Percentiles rank a stretch among this genome's conserved stretches.
Conservation (phyloP, 345 rosid genomes). For the Reutealis trisperma region DNA sequence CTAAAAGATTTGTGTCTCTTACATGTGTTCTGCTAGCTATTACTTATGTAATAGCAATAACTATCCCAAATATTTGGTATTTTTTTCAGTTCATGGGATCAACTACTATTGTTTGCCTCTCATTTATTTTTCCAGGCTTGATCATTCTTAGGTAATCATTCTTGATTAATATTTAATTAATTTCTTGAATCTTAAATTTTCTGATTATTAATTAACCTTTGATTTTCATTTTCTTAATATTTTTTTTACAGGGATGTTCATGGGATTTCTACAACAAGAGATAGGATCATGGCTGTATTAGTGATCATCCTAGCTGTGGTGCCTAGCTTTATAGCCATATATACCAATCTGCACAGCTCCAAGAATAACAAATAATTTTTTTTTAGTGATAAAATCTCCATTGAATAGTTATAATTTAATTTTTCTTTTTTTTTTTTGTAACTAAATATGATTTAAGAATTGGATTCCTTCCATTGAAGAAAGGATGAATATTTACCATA, state of each 20-base stretch:
- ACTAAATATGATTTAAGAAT: too few relatives aligned
- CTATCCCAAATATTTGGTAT: constrained; percentile 16
- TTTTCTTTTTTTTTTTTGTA: too few relatives aligned
- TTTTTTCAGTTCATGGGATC: constrained; percentile 23
- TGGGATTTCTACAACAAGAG: constrained; percentile 44
- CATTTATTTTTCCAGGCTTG: constrained; percentile 18
- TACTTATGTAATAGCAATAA: constrained; percentile 4
- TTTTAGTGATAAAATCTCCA: background rate
- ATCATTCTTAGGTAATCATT: constrained; percentile 8
- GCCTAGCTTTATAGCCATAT: constrained; percentile 45
- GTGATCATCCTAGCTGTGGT: constrained; percentile 44
- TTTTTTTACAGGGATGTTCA: constrained; percentile 41
- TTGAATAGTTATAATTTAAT: too few relatives aligned
- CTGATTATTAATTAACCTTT: too few relatives aligned
- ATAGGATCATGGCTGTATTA: constrained; percentile 39
- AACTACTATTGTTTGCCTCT: constrained; percentile 10
- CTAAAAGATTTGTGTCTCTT: constrained; percentile 16
- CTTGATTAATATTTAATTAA: background rate
- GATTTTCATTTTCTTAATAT: background rate
- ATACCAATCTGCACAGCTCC: constrained; percentile 30
- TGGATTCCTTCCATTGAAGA: too few relatives aligned
- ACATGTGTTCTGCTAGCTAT: constrained; percentile 8
- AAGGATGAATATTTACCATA: too few relatives aligned
- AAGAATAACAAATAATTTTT: background rate
- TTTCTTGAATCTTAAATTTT: background rate